Percentiles rank a stretch among this genome's conserved stretches.
These are phyloP conservation scores for Blastobotrys peoriensis DNA, from an alignment of 805 yeast species.

Conservation along the genomic window DNA sequence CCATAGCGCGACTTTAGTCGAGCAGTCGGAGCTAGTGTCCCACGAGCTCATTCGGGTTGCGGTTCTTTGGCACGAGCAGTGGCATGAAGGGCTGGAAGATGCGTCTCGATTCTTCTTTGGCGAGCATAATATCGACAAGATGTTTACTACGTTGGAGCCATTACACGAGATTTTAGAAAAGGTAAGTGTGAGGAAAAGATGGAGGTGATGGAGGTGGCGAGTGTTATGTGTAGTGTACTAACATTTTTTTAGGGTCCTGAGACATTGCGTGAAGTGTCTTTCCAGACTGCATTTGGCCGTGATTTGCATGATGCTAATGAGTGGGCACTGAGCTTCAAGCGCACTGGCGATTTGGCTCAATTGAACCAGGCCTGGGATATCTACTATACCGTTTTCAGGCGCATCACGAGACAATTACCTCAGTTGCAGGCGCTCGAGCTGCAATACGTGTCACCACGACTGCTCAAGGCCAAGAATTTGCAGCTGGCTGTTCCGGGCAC, in stretches of 20 bases:
- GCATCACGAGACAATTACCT: constrained; percentile 83
- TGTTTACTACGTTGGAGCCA: constrained; percentile 88
- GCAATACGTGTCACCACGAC: constrained; percentile 89
- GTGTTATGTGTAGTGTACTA: background rate
- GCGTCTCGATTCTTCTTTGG: constrained; percentile 92
- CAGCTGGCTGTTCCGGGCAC: constrained; percentile 94
- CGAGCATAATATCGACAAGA: constrained; percentile 89
- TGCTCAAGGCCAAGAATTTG: constrained; percentile 69
- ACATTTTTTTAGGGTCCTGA: constrained; percentile 52
- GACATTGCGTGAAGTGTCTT: constrained; percentile 86
- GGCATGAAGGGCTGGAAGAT: constrained; percentile 97
- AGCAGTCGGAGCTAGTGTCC: constrained; percentile 91
- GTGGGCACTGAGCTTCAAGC: constrained; percentile 81
- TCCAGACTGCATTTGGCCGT: constrained; percentile 88
- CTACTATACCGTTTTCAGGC: constrained; percentile 86
- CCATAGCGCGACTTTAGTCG: constrained; percentile 78
- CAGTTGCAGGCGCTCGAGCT: constrained; percentile 80
- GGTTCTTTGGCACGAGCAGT: constrained; percentile 93
- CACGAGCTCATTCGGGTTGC: constrained; percentile 91
- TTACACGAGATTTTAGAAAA: constrained; percentile 75
- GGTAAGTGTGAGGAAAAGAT: constrained; percentile 2
- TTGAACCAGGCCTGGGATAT: constrained; percentile 98
- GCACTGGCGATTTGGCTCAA: constrained; percentile 80
- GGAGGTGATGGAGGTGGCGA: too few species aligned
- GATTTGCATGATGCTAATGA: constrained; percentile 89